Conservation (phyloP, 805 yeast species). For the fission yeast (Schizosaccharomyces pombe) region ASM294v3 CU329670.1:4530001-4530500, state of each 20-base stretch:
- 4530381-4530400: neutral
- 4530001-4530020: neutral
- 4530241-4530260: neutral
- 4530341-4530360: neutral
- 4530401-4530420: neutral
- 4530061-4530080: too few relatives aligned
- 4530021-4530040: neutral
- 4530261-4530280: too few relatives aligned
- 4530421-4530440: neutral
- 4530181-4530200: neutral
- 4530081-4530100: too few relatives aligned
- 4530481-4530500: neutral
- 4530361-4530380: neutral
- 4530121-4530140: too few relatives aligned
- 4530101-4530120: too few relatives aligned
- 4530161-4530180: neutral
- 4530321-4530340: too few relatives aligned
- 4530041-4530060: too few relatives aligned
- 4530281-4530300: too few relatives aligned
- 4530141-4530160: too few relatives aligned
- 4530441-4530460: neutral
- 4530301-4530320: too few relatives aligned
- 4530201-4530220: neutral
- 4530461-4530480: neutral
- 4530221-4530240: neutral